Conservation (phyloP, 352 stramenopile genomes). For the Nothophytophthora sp. region DNA sequence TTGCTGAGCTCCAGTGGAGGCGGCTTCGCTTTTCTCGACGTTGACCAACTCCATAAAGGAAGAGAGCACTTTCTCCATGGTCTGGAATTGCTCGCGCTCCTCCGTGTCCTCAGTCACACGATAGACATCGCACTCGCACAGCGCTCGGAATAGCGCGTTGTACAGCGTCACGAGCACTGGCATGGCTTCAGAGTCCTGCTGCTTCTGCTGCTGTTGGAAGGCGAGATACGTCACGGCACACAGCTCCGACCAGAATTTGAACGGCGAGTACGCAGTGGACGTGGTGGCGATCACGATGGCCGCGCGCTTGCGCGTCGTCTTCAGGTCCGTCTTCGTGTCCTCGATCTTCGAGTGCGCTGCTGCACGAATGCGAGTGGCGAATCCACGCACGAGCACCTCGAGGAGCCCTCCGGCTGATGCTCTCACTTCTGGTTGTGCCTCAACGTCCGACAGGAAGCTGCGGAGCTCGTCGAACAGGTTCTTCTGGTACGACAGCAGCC, state of each 20-base stretch:
- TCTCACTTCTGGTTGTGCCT: slow-evolving; percentile 33
- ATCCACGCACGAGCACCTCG: slow-evolving; percentile 64
- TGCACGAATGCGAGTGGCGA: slow-evolving; percentile 56
- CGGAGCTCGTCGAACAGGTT: slow-evolving; percentile 79
- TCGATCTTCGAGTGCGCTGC: slow-evolving; percentile 69
- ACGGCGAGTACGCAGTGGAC: slow-evolving; percentile 77
- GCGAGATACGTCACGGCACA: slow-evolving; percentile 59
- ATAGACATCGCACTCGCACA: slow-evolving; percentile 79
- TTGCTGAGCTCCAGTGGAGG: slow-evolving; percentile 15
- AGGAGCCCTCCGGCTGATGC: slow-evolving; percentile 59
- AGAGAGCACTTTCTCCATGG: slow-evolving; percentile 77
- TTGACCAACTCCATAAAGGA: slow-evolving; percentile 38
- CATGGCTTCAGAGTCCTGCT: slow-evolving; percentile 19
- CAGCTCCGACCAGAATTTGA: slow-evolving; percentile 88
- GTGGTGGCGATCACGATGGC: slow-evolving; percentile 76
- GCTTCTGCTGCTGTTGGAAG: slow-evolving; percentile 31
- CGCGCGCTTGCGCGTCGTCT: slow-evolving; percentile 75
- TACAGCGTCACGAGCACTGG: slow-evolving; percentile 50
- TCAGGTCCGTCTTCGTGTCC: slow-evolving; percentile 66
- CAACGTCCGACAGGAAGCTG: slow-evolving; percentile 47
- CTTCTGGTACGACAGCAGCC: slow-evolving; percentile 77
- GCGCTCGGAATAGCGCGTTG: slow-evolving; percentile 59
- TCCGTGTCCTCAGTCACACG: slow-evolving; percentile 86
- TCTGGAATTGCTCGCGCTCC: slow-evolving; percentile 75
- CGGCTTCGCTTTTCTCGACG: slow-evolving; percentile 5